Conservation (phyloP, 2,329 filamentous ascomycete species). For the Pseudogymnoascus sp. region DNA sequence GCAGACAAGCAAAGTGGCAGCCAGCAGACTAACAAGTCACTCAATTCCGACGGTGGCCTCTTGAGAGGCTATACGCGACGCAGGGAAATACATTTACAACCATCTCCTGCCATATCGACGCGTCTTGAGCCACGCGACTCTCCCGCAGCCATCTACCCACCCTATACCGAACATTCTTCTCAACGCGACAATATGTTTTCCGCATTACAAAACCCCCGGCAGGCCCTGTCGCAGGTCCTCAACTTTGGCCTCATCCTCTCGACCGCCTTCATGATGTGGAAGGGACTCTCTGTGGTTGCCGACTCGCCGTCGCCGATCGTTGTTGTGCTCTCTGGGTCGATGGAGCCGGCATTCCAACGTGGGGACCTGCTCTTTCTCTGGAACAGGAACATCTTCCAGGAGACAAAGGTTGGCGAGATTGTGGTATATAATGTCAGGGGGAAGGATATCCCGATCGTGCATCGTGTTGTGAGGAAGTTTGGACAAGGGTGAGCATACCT, state of each 20-base stretch:
- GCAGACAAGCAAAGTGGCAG: constrained; percentile 9
- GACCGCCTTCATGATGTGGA: constrained; percentile 69
- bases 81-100: not conserved
- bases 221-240: constrained; percentile 57
- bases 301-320: constrained; percentile 53
- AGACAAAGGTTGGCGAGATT: constrained; percentile 62
- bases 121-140: not conserved
- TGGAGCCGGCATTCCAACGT: constrained; percentile 54
- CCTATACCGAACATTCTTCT: not conserved
- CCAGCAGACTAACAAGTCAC: not conserved
- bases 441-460: constrained; percentile 97
- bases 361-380: constrained; percentile 52
- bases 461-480: constrained; percentile 75
- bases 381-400: constrained; percentile 44
- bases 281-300: constrained; percentile 57
- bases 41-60: not conserved
- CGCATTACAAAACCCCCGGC: constrained; percentile 52
- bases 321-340: constrained; percentile 51
- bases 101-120: not conserved
- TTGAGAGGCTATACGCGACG: not conserved
- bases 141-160: not conserved
- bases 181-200: constrained; percentile 39
- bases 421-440: constrained; percentile 69
- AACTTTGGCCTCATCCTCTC: constrained; percentile 67
- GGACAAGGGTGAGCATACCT: constrained; percentile 42